A percentile compares a stretch with the other conserved stretches of the same genome.
These are phyloP conservation scores for Helotiales sp. DNA, from an alignment of 2,329 filamentous ascomycete genomes.

Conservation along the genomic window DNA sequence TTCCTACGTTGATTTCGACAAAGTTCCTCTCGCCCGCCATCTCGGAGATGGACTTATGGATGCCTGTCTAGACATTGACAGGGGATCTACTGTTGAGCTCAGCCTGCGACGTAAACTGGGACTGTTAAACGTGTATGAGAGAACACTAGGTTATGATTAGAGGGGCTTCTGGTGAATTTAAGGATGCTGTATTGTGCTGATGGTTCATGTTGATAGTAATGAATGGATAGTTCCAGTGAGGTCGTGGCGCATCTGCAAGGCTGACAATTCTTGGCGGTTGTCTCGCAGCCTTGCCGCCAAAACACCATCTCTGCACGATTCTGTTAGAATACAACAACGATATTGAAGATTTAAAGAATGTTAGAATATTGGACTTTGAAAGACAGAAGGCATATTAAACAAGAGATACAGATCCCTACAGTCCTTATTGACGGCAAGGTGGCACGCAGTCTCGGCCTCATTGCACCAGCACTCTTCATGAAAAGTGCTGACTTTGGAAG, in stretches of 20 bases:
- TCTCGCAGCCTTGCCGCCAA: neutral
- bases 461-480: neutral
- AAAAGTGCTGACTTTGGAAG: neutral
- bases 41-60: neutral
- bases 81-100: neutral
- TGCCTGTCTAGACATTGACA: neutral
- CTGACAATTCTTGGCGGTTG: neutral
- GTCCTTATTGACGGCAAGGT: too few species aligned
- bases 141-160: neutral
- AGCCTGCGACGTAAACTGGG: neutral
- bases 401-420: too few species aligned
- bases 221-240: neutral
- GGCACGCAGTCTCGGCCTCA: neutral
- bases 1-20: conserved; percentile 26
- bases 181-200: neutral
- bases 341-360: neutral
- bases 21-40: conserved; percentile 9
- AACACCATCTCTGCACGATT: neutral
- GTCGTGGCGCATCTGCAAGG: neutral
- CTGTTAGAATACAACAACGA: neutral
- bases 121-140: neutral
- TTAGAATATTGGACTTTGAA: neutral
- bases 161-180: neutral
- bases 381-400: too few species aligned
- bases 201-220: neutral